Base-by-base conservation (phyloP, 805 yeast species). In the Lachancea sp. region DNA sequence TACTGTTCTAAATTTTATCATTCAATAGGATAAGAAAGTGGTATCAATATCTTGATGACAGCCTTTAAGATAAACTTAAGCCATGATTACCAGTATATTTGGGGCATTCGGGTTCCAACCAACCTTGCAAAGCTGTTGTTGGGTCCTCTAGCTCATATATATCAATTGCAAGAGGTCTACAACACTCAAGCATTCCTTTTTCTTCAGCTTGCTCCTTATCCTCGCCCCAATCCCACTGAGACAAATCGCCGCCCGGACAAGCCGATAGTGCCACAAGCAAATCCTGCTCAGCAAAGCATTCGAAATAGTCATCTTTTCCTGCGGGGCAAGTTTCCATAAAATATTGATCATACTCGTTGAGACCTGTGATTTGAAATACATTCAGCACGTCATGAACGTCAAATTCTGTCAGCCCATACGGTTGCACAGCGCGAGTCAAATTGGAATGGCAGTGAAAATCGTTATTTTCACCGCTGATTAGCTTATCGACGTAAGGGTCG, bases 241-340 rank as follows among this genome's bases (percentile, higher is more conserved):
- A 74, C 44, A 78, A 62, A 56, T 78, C 84, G 21, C 85, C 85
- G 36, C 84, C 85, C 3, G 83, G 84, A 56, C 83, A 79, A 7
- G 83, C 78, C 41, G 77, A 71, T 35, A 79, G 69, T 7, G 84
- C 84, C 48, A 80, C 75, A 36, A 79, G 59, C 43, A 78, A 59
- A 51, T 79, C 84, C 34, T 73, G 74, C 51, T 79, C 85, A 3
- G 83, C 83, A 58, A 77, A 79, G 55, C 76, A 68, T 57, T 79
- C 84, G 50, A 79, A 77, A 55, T 74, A 77, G 51, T 79, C 85
- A 11, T 69, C 74, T 31, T 64, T 59, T 25, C 69, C 63, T 2
- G 84, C 79, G 1, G 85, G 85, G 47, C 80, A 77, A 1, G 84
- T 72, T 53, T 77, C 83, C 84, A 78, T 78, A 55, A 75, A 78